These are phyloP conservation scores for Podospora bellae-mahoneyi DNA, from an alignment of 495 filamentous ascomycete genomes.

Conservation along the genomic window DNA sequence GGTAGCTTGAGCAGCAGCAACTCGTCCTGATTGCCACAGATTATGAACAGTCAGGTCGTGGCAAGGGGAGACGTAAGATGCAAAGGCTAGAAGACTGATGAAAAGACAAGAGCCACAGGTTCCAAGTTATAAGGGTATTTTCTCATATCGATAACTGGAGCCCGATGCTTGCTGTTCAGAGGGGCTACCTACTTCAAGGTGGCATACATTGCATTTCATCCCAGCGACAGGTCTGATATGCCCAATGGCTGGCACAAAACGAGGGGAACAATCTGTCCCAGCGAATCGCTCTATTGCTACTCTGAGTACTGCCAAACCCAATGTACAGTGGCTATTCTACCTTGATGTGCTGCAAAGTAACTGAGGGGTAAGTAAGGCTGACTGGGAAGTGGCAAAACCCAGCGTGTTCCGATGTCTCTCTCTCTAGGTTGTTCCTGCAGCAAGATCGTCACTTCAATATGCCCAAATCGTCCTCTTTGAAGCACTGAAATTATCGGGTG, in stretches of 20 bases:
- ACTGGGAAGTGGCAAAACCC: neutral
- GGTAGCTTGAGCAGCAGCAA: neutral
- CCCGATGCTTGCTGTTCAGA: neutral
- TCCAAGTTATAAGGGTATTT: neutral
- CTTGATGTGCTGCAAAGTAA: neutral
- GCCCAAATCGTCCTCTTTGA: neutral
- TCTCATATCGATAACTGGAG: neutral
- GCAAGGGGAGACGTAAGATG: neutral
- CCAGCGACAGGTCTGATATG: neutral
- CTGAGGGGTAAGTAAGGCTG: neutral
- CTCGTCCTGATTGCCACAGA: neutral
- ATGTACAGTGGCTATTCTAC: neutral
- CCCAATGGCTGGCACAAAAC: neutral
- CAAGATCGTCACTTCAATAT: neutral
- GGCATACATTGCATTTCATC: neutral
- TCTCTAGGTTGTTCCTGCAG: neutral
- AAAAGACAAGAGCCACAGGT: neutral
- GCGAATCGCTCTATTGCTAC: neutral
- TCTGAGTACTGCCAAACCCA: neutral
- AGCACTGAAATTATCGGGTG: neutral
- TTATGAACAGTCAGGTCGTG: neutral
- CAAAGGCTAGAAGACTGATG: neutral
- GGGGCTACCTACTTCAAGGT: neutral
- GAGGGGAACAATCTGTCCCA: neutral
- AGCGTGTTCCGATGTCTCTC: neutral